Evolutionary conservation across 2,329 filamentous ascomycete genomes (phyloP), one percentile per base, ranked within the genome.

Genomic region (Ophiosphaerella herpotricha): DNA sequence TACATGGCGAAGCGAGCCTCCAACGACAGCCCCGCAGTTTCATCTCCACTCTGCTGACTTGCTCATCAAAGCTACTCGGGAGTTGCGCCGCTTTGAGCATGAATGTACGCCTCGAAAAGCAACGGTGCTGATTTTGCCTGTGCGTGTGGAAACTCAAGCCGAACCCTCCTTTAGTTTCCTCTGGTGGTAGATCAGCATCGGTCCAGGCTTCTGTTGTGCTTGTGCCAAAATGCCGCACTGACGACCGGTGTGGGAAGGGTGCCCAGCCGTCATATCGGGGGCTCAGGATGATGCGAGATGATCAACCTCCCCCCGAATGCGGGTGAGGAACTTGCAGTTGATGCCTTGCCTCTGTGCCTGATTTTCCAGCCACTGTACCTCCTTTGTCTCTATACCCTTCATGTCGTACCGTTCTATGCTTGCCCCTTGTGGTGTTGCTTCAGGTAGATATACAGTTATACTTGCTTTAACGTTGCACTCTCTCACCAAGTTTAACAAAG

Each of bases 31-130:
- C 14, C 14, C 26, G 24, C 23, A 21, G 38, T 14, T 26, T 48
- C 34, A 45, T 49, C 47, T 41, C 47, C 41, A 41, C 47, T 39
- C 31, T 13, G 16, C 39, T 33, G 18, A 24, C 34, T 32, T 34
- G 35, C 34, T 39, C 46, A 48, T 39, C 41, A 43, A 49, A 44
- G 46, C n/a, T 44, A 35, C 26, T 44, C 46, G 46, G 46, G 8
- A 34, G 14, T 24, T 24, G 12, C 13, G 18, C 48, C 18, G 31
- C 7, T 50, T 46, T 40, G 33, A 39, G 44, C 9, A 18, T 26
- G 37, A 41, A 7, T 35, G 13, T 7, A 31, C 16, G 35, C 24
- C 36, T 9, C 4, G 21, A 44, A 44, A 44, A 44, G 34, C 13
- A 44, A 44, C 31, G 33, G 11, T 24, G 31, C 13, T n/a, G 13